Evolutionary conservation across 306 rosid genomes (phyloP), one percentile per base, ranked within the genome.

Genomic region (Oemleria cerasiformis): DNA sequence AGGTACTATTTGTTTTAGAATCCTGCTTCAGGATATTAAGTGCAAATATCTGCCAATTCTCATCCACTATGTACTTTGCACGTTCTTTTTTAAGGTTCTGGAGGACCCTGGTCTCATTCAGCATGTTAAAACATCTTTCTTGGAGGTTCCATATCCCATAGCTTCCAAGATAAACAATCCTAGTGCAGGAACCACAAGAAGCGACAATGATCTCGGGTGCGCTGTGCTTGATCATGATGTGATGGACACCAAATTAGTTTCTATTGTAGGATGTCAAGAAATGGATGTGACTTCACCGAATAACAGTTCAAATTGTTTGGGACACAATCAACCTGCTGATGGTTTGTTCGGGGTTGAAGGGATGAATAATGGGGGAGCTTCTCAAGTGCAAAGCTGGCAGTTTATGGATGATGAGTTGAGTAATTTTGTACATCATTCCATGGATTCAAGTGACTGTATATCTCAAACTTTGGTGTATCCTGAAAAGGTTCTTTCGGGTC

Each of bases 361-460:
- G 65, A 47, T 73, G 68, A 84, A 81, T 62, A 84, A 81, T 62
- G 78, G 82, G 34, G 86, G 77, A 36, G 78, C 82, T 74, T 88
- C 90, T 68, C 90, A 79, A 81, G 84, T 84, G 47, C 93, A 86
- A 72, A 85, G 85, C 86, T 92, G 96, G 97, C 91, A 83, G 75
- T 68, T 87, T 45, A 74, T 87, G 78, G 92, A 87, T 62, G 96
- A 92, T 36, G 96, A 87, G 67, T 59, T 84, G 20, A 86, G 91
- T 77, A 88, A 88, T 55, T 77, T 86, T 71, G 75, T 82, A 54
- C 89, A 67, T 60, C 83, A 88, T 70, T 91, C 96, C 49, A 74
- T 87, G 88, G 86, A 81, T 72, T 85, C 96, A 20, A 88, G 92
- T 77, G 97, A 92, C 61, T 86, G 97, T 53, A 83, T 89, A 81